These are phyloP conservation scores for Scedosporium boydii DNA, from an alignment of 2,329 filamentous ascomycete genomes.

Conservation along the genomic window DNA sequence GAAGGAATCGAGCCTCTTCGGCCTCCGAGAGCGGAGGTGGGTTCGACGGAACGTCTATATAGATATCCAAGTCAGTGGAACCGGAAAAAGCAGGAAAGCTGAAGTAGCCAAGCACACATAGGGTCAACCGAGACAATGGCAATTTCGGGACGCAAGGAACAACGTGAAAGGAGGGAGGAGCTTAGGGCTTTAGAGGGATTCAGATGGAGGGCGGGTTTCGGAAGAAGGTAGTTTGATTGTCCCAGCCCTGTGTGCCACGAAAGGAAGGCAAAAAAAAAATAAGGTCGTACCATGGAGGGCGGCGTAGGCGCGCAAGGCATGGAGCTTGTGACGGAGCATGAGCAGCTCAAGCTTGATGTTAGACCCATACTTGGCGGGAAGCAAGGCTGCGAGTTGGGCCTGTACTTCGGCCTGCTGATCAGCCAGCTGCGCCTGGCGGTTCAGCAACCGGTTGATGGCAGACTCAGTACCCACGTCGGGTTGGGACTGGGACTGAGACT, in stretches of 20 bases:
- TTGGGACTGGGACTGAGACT: slow-evolving; percentile 21
- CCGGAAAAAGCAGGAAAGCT: slow-evolving; percentile 2
- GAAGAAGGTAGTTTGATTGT: neutral
- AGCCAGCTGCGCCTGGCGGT: slow-evolving; percentile 13
- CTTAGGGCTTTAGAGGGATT: too few species aligned
- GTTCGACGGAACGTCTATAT: slow-evolving; percentile 26
- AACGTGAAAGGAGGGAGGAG: too few species aligned
- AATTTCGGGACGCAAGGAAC: too few species aligned
- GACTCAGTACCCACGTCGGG: slow-evolving; percentile 24
- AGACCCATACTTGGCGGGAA: slow-evolving; percentile 36
- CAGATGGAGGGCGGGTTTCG: slow-evolving; percentile 13
- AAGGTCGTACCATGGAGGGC: slow-evolving; percentile 35
- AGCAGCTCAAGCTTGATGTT: slow-evolving; percentile 39
- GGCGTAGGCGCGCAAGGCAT: slow-evolving; percentile 36
- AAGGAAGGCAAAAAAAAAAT: slow-evolving; percentile 7
- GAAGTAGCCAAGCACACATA: too few species aligned
- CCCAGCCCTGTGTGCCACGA: neutral
- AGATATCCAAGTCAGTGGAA: slow-evolving; percentile 11
- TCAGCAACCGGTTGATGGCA: slow-evolving; percentile 30
- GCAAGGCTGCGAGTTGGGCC: slow-evolving; percentile 36
- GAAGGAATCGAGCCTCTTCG: slow-evolving; percentile 46
- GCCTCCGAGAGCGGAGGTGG: slow-evolving; percentile 40
- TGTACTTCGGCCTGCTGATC: slow-evolving; percentile 45
- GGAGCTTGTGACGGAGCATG: slow-evolving; percentile 47
- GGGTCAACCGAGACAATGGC: too few species aligned